Conservation (phyloP, 108 stramenopile species). For the Chaetoceros tenuissimus region DNA sequence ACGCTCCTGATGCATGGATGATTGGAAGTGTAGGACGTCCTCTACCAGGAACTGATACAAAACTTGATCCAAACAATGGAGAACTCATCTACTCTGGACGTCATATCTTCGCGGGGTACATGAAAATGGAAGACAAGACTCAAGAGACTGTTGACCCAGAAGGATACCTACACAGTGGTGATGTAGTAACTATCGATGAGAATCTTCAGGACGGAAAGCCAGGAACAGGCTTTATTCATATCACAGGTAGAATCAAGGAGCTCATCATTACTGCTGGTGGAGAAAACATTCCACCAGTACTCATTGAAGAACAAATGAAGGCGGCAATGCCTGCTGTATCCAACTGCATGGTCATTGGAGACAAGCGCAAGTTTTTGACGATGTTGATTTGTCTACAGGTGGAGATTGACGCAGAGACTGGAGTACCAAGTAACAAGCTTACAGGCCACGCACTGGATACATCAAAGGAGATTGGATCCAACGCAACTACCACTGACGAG, state of each 20-base stretch:
- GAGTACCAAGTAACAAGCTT: slow-evolving; percentile 22
- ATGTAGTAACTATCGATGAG: slow-evolving; percentile 10
- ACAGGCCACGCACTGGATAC: slow-evolving; percentile 46
- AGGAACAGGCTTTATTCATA: slow-evolving; percentile 14
- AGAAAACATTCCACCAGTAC: slow-evolving; percentile 65
- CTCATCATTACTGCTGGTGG: slow-evolving; percentile 70
- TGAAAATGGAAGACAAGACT: slow-evolving; percentile 56
- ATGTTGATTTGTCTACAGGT: slow-evolving; percentile 20
- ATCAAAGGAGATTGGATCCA: slow-evolving; percentile 19
- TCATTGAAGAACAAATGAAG: slow-evolving; percentile 62
- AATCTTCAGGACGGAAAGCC: slow-evolving; percentile 4
- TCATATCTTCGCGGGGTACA: slow-evolving; percentile 77
- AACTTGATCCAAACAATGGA: slow-evolving; percentile 11
- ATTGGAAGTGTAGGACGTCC: slow-evolving; percentile 24
- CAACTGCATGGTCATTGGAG: slow-evolving; percentile 58
- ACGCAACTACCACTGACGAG: slow-evolving; percentile 42
- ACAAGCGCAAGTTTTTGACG: slow-evolving; percentile 53
- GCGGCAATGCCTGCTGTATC: slow-evolving; percentile 19
- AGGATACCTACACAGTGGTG: slow-evolving; percentile 60
- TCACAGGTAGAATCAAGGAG: slow-evolving; percentile 39
- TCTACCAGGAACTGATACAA: slow-evolving; percentile 29
- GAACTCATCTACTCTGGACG: slow-evolving; percentile 56
- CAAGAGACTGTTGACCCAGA: slow-evolving; percentile 45
- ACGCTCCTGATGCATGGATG: slow-evolving; percentile 29
- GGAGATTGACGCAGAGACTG: slow-evolving; percentile 12